Conservation (phyloP, 148 eudicot genomes). For the Mesembryanthemum crystallinum region DNA sequence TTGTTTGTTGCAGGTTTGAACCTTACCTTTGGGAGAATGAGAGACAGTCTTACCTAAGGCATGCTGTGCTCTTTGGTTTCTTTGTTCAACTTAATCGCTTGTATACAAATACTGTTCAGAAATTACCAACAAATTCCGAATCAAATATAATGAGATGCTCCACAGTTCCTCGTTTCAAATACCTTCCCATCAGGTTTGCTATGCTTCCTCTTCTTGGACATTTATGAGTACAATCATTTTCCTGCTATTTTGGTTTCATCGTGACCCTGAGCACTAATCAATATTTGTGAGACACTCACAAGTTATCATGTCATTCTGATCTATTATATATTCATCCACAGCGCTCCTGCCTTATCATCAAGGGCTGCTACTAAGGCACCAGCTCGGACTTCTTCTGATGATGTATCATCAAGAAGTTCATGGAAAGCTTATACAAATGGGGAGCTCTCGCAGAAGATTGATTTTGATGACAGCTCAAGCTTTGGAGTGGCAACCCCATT, state of each 20-base stretch:
- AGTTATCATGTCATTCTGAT: not conserved
- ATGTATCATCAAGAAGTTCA: slow-evolving; percentile 56
- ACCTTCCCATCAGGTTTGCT: slow-evolving; percentile 91
- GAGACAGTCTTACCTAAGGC: slow-evolving; percentile 88
- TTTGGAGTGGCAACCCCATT: slow-evolving; percentile 88
- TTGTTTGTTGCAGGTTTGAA: slow-evolving; percentile 58
- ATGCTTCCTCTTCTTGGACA: not conserved
- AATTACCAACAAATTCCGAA: slow-evolving; percentile 75
- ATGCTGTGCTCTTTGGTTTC: slow-evolving; percentile 93
- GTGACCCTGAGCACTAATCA: not conserved
- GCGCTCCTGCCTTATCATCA: slow-evolving; percentile 90
- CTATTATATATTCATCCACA: slow-evolving; percentile 25
- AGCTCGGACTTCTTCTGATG: slow-evolving; percentile 36
- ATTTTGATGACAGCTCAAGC: slow-evolving; percentile 68
- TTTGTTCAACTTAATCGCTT: slow-evolving; percentile 91
- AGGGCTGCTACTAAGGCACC: slow-evolving; percentile 63
- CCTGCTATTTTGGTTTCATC: not conserved
- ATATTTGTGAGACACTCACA: not conserved
- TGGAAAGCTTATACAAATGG: slow-evolving; percentile 64
- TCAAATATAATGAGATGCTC: slow-evolving; percentile 94
- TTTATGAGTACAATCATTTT: not conserved
- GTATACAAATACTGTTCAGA: slow-evolving; percentile 73
- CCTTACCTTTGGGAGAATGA: slow-evolving; percentile 98
- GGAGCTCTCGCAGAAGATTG: slow-evolving; percentile 61
- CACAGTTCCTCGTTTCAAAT: slow-evolving; percentile 84